These are phyloP conservation scores for Schizothecium vesticola DNA, from an alignment of 495 filamentous ascomycete species.

Conservation along the genomic window DNA sequence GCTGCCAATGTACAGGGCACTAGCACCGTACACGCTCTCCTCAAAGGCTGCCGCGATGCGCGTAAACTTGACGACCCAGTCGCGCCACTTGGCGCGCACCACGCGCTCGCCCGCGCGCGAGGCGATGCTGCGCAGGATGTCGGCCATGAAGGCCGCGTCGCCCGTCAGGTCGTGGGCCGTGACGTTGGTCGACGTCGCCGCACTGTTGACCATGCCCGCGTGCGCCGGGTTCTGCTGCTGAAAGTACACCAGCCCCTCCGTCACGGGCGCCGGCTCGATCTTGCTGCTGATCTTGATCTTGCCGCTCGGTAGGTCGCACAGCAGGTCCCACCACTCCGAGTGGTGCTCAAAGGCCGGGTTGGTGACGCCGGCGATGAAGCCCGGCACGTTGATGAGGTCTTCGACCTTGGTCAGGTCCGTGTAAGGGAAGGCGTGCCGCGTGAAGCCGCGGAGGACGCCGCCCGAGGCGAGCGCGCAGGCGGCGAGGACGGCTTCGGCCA, in stretches of 20 bases:
- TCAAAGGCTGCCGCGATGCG: constrained; percentile 91
- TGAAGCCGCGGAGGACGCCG: constrained; percentile 91
- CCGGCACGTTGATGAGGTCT: constrained; percentile 88
- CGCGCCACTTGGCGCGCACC: constrained; percentile 82
- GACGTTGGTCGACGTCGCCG: constrained; percentile 35
- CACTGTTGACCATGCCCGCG: constrained; percentile 41
- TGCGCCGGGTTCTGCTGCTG: constrained; percentile 68
- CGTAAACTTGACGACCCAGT: constrained; percentile 86
- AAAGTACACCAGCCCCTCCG: constrained; percentile 78
- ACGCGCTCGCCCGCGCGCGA: constrained; percentile 85
- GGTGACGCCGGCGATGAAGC: constrained; percentile 96
- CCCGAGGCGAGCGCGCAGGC: constrained; percentile 91
- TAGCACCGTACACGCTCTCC: constrained; percentile 87
- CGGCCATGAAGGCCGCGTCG: constrained; percentile 83
- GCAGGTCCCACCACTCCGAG: constrained; percentile 95
- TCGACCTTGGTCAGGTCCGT: constrained; percentile 98
- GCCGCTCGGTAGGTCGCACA: constrained; percentile 89
- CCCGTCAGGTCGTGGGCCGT: constrained; percentile 65
- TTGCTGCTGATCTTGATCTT: constrained; percentile 86
- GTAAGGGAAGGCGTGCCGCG: constrained; percentile 96
- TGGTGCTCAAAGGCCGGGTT: constrained; percentile 95
- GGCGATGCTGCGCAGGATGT: constrained; percentile 73
- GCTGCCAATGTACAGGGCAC: constrained; percentile 81
- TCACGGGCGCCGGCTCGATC: constrained; percentile 70
- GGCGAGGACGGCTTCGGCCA: constrained; percentile 90